These are phyloP conservation scores for Podospora pseudocomata DNA, from an alignment of 495 filamentous ascomycete genomes.

Conservation along the genomic window DNA sequence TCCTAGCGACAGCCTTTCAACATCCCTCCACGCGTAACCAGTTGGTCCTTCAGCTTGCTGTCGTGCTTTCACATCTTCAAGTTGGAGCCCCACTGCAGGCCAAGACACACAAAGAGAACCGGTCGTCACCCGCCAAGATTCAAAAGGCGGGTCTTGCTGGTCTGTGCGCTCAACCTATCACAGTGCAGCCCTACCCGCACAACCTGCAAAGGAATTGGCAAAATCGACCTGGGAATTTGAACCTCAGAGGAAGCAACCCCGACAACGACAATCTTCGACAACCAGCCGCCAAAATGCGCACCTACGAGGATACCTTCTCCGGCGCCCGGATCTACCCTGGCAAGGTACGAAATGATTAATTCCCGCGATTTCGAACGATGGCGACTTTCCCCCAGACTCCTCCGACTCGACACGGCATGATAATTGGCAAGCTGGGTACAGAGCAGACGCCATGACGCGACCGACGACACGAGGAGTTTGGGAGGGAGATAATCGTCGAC, in stretches of 20 bases:
- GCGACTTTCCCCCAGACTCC: constrained; percentile 13
- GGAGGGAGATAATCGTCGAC: background rate
- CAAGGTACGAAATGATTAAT: constrained; percentile 65
- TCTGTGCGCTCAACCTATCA: constrained; percentile 30
- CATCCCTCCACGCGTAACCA: background rate
- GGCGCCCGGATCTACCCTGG: constrained; percentile 98
- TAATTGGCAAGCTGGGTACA: background rate
- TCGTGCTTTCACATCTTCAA: background rate
- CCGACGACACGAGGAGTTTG: background rate
- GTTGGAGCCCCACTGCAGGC: background rate
- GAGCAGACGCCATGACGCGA: background rate
- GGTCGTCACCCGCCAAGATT: background rate
- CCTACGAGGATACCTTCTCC: constrained; percentile 98
- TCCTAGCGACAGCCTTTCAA: background rate
- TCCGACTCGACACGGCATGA: background rate
- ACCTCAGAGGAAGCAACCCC: constrained; percentile 33
- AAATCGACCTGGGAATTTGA: constrained; percentile 33
- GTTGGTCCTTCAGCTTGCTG: background rate
- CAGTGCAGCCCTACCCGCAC: constrained; percentile 37
- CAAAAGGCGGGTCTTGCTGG: constrained; percentile 17
- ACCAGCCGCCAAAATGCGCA: constrained; percentile 78
- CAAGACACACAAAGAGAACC: constrained; percentile 1
- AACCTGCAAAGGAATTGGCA: constrained; percentile 39
- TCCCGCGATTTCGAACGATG: constrained; percentile 15
- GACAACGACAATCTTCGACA: constrained; percentile 37